Evolutionary conservation across 805 yeast species (phyloP), one percentile per base, ranked within the genome.

Genomic region (Clavispora fructus): DNA sequence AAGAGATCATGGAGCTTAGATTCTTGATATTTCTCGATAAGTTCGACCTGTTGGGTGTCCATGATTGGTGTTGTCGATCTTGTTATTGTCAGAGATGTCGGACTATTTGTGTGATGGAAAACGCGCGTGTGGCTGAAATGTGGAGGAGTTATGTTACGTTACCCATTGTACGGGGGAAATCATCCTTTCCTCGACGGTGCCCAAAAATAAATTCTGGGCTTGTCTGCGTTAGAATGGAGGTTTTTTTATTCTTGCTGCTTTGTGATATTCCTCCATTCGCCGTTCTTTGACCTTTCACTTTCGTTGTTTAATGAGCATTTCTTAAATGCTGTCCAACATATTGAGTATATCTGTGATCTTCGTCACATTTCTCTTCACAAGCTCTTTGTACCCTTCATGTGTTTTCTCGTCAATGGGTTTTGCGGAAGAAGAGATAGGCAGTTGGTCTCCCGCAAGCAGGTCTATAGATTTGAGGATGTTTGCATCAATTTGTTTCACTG

Each of bases 1-100:
- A 9, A 33, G 3, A 49, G 54, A 10, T 59, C 57, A 29, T 56
- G 42, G 30, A 68, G 60, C 51, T 68, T 58, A 13, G 71, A 55
- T 11, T 74, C 73, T 52, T 76, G 79, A 58, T 74, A 78, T 50
- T 58, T 61, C 42, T 77, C 80, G 14, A 75, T 56, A 41, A 33
- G 37, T 11, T 10, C 25, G 8, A 11, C 37, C 13, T 33, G 37
- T 17, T 33, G 23, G 25, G 12, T 9, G 13, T 33, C 37, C 37
- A 33, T 33, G 13, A 9, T 32, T 32, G 9, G 6, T 17, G 25
- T 16, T 3, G 37, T 17, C 12, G 25, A 5, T 16, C 13, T 33
- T 33, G 25, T 33, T 33, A 16, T 33, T 16, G 25, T 33, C 9
- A 17, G 25, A 9, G 13, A 6, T 33, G 35, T 19, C 17, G 13